phyloP scores from a whole-genome alignment of 1,284 basidiomycete genomes.

The Fomitiporia mediterranea region DNA sequence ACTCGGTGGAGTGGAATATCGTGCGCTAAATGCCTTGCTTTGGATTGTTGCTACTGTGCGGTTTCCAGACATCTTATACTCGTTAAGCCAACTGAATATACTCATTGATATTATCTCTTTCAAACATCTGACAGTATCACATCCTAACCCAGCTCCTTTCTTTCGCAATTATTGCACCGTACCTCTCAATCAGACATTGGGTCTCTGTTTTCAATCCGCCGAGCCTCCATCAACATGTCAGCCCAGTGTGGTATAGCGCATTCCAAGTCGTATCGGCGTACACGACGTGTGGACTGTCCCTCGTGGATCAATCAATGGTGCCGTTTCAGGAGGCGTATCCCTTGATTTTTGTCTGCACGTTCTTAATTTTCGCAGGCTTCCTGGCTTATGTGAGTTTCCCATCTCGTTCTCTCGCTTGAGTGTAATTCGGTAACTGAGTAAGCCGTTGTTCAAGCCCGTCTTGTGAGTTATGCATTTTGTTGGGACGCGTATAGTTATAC shows the following conservation, averaged over 20 bases:
- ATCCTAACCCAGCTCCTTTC: slow-evolving; percentile 60
- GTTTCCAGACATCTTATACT: slow-evolving; percentile 24
- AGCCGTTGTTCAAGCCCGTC: neutral
- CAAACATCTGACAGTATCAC: slow-evolving; percentile 57
- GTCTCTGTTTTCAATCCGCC: slow-evolving; percentile 51
- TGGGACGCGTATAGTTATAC: no score
- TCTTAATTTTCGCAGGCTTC: slow-evolving; percentile 87
- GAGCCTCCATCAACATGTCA: slow-evolving; percentile 47
- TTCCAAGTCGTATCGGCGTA: slow-evolving; percentile 91
- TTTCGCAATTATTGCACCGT: slow-evolving; percentile 74
- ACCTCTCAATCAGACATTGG: slow-evolving; percentile 58
- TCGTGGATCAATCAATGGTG: slow-evolving; percentile 87
- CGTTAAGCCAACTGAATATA: no score
- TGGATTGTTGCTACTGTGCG: slow-evolving; percentile 67
- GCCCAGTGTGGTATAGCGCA: slow-evolving; percentile 74
- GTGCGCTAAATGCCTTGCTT: slow-evolving; percentile 76
- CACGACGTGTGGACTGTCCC: slow-evolving; percentile 85
- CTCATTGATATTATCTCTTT: no score
- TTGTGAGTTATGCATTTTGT: slow-evolving; percentile 57
- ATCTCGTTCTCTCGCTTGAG: neutral
- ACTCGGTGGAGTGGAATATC: slow-evolving; percentile 91
- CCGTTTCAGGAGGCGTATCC: slow-evolving; percentile 87
- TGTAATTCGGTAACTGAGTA: slow-evolving; percentile 6
- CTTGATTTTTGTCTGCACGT: slow-evolving; percentile 62
- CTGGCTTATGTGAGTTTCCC: slow-evolving; percentile 77